Evolutionary conservation across 2,329 filamentous ascomycete species (phyloP).

Genomic region (Rosellinia necatrix): DNA sequence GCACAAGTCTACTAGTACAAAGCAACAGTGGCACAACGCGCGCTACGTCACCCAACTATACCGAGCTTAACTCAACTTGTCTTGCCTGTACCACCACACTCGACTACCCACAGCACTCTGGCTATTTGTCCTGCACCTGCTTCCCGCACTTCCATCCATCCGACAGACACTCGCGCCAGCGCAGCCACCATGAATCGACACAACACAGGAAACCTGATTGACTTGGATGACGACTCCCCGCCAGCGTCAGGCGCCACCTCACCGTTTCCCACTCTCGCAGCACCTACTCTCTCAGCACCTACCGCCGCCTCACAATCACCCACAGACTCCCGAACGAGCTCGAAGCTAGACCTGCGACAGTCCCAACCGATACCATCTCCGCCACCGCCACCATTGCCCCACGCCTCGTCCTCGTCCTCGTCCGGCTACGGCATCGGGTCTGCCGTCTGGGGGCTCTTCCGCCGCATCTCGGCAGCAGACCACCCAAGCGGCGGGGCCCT

Average conservation of each 20-base stretch:
- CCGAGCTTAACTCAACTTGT: neutral
- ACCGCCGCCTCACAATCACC: conserved; percentile 11
- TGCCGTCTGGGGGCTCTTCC: conserved; percentile 61
- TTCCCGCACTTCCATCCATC: too few relatives aligned
- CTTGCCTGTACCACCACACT: neutral
- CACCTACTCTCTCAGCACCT: conserved; percentile 11
- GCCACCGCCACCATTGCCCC: conserved; percentile 19
- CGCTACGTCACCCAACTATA: too few relatives aligned
- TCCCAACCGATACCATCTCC: conserved; percentile 6
- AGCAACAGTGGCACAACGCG: conserved; percentile 10
- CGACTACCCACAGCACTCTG: too few relatives aligned
- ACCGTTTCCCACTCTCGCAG: conserved; percentile 24
- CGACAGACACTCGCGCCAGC: neutral
- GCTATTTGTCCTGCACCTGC: too few relatives aligned
- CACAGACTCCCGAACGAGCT: conserved; percentile 1
- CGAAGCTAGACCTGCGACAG: neutral
- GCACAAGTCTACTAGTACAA: too few relatives aligned
- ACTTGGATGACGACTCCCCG: conserved; percentile 36
- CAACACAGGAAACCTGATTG: conserved; percentile 38
- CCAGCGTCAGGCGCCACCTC: conserved; percentile 35
- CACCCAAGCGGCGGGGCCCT: conserved; percentile 31
- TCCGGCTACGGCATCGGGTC: conserved; percentile 37
- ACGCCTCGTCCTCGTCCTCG: conserved; percentile 16
- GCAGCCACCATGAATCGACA: conserved; percentile 31
- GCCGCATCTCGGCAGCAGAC: conserved; percentile 64